Evolutionary conservation across 345 rosid genomes (phyloP), one percentile per base, ranked within the genome.

Genomic region (Punica granatum): DNA sequence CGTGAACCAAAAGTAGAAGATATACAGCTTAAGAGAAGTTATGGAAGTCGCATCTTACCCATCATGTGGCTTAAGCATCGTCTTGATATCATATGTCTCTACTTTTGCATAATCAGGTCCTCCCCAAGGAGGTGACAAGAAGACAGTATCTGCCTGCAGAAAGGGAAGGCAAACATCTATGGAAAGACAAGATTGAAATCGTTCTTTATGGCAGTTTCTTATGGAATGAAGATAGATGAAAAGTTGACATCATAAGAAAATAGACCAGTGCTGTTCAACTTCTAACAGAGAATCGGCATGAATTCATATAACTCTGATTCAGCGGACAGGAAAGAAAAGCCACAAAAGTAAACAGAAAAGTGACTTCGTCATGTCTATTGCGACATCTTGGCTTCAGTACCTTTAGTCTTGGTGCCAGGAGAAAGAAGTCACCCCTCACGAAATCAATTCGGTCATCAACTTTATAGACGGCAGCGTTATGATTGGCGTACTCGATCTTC

Each of bases 71-170:
- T 80, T 83, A 61, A 94, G 87, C 99, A 91, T 89, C 36, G 90
- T 90, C 80, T 70, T 86, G 66, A 89, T 78, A 80, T 89, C 76
- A 67, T 91, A 94, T 30, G 72, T 81, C 75, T 75, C 65, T 14
- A 73, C 89, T 86, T 82, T 89, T 28, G 79, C 60, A 71, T 94
- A 94, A 71, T 83, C 87, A 75, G 98, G 99, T 48, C 98, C 97
- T 6, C 99, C 99, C 96, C 99, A 91, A 10, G 99, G 96, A 72
- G 98, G 98, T 36, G 99, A 94, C 72, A 94, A 73, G 80, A 91
- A 94, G 63, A 88, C 88, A 1, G 87, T 82, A 54, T 81, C 89
- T 25, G 92, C 95, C 99, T 90, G 83, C 69, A 72, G 70, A 67
- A 43, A 49, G 8, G n/a, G n/a, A 33, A 4, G 7, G 46, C 9